Conservation (phyloP, 106 monocot species). For the Dendrobium chrysotoxum region DNA sequence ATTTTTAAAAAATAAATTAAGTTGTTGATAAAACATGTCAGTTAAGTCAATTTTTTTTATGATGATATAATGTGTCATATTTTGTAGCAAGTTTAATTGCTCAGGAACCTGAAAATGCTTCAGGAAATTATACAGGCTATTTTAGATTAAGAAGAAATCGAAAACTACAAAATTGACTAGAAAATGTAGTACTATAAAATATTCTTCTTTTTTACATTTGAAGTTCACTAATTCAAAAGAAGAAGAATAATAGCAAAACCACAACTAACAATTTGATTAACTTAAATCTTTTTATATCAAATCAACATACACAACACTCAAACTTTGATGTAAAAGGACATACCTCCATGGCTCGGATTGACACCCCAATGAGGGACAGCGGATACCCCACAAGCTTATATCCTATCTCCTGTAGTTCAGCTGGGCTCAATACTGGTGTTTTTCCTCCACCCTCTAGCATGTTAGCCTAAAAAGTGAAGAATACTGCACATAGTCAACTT, state of each 20-base stretch:
- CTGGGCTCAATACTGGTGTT: constrained; percentile 81
- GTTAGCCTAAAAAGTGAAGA: constrained; percentile 57
- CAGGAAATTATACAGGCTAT: neutral
- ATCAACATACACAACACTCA: neutral
- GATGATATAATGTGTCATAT: too few relatives aligned
- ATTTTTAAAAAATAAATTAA: too few relatives aligned
- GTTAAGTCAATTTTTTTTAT: too few relatives aligned
- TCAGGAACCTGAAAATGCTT: too few relatives aligned
- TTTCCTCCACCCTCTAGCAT: constrained; percentile 99
- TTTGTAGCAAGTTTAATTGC: too few relatives aligned
- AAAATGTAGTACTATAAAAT: neutral
- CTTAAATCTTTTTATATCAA: neutral
- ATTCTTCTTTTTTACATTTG: neutral
- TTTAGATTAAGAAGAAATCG: neutral
- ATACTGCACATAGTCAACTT: neutral
- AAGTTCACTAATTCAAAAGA: neutral
- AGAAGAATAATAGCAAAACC: neutral
- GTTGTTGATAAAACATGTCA: too few relatives aligned
- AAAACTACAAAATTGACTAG: neutral
- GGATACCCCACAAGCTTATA: constrained; percentile 82
- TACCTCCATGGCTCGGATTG: constrained; percentile 98
- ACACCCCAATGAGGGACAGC: constrained; percentile 86
- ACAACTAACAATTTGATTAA: neutral
- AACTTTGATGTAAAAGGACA: constrained; percentile 4
- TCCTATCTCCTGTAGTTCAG: constrained; percentile 85